These are phyloP conservation scores for Coccomyxa sp. DNA, from an alignment of 139 green algal genomes.

Conservation along the genomic window DNA sequence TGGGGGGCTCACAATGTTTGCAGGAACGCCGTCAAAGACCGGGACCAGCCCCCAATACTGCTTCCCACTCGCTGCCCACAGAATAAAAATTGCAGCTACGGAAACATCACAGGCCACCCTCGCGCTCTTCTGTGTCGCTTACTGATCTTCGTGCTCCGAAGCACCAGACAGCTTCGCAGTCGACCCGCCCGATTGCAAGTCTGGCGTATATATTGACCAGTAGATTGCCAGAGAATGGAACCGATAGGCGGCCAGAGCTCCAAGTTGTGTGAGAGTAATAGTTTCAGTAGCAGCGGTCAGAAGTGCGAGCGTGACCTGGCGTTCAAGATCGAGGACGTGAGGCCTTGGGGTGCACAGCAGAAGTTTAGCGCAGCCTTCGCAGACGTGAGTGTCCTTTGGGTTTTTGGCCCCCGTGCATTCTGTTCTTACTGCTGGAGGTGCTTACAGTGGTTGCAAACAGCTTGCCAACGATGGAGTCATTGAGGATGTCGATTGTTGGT, in stretches of 20 bases:
- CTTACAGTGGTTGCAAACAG: not conserved
- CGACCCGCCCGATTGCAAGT: not conserved
- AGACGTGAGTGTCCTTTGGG: constrained; percentile 20
- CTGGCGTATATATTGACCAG: not conserved
- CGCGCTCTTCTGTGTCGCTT: too few relatives aligned
- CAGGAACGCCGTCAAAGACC: too few relatives aligned
- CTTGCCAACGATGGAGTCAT: not conserved
- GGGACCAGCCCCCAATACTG: too few relatives aligned
- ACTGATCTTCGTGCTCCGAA: too few relatives aligned
- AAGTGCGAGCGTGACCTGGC: constrained; percentile 7
- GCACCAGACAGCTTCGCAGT: too few relatives aligned
- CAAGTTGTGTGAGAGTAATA: constrained; percentile 13
- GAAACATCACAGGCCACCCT: too few relatives aligned
- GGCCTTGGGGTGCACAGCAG: constrained; percentile 23
- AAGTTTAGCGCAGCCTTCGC: constrained; percentile 25
- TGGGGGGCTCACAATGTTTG: too few relatives aligned
- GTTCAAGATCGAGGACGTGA: constrained; percentile 18
- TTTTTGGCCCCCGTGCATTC: not conserved
- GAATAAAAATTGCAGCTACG: too few relatives aligned
- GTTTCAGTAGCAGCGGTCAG: not conserved
- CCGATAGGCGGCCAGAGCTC: constrained; percentile 9
- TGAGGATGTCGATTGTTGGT: not conserved
- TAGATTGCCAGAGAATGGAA: constrained; percentile 11
- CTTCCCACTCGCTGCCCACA: too few relatives aligned
- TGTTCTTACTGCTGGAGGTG: not conserved